Percentiles rank a stretch among this genome's conserved stretches.
These are phyloP conservation scores for Ogataea degrootiae DNA, from an alignment of 805 yeast species.

Conservation along the genomic window DNA sequence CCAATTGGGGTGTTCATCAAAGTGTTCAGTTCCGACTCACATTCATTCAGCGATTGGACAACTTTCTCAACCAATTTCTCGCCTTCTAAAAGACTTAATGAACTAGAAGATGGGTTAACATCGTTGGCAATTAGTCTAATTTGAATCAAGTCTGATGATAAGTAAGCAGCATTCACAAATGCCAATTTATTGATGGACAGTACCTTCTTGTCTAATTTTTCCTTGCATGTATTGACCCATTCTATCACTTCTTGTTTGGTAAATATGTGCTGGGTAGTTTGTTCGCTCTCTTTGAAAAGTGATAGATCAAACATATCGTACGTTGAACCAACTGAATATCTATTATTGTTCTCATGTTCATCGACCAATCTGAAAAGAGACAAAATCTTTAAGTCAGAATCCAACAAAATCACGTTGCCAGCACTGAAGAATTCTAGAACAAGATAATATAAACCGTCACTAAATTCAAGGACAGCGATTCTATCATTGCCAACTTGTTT, in stretches of 20 bases:
- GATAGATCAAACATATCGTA: constrained; percentile 58
- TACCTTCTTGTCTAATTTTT: constrained; percentile 35
- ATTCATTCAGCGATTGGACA: constrained; percentile 38
- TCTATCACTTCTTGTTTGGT: constrained; percentile 27
- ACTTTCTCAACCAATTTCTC: constrained; percentile 27
- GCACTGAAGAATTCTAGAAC: constrained; percentile 94
- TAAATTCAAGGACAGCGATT: constrained; percentile 76
- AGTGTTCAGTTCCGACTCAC: constrained; percentile 39
- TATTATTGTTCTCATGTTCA: constrained; percentile 59
- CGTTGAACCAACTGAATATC: constrained; percentile 68
- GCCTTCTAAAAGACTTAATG: constrained; percentile 29
- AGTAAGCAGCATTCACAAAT: constrained; percentile 62
- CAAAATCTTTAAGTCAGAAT: constrained; percentile 60
- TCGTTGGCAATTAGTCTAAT: constrained; percentile 44
- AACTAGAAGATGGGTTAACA: constrained; percentile 36
- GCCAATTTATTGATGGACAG: constrained; percentile 65
- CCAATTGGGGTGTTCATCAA: constrained; percentile 33
- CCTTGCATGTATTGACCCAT: constrained; percentile 38
- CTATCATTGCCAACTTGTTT: constrained; percentile 78
- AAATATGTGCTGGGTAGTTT: constrained; percentile 15
- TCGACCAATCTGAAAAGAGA: constrained; percentile 75
- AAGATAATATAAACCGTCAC: constrained; percentile 72
- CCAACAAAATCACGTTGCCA: constrained; percentile 80
- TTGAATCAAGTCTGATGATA: constrained; percentile 75
- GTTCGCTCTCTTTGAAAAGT: constrained; percentile 32